phyloP scores from a whole-genome alignment of 2,329 filamentous ascomycete species.

The Chrysosporium queenslandicum region DNA sequence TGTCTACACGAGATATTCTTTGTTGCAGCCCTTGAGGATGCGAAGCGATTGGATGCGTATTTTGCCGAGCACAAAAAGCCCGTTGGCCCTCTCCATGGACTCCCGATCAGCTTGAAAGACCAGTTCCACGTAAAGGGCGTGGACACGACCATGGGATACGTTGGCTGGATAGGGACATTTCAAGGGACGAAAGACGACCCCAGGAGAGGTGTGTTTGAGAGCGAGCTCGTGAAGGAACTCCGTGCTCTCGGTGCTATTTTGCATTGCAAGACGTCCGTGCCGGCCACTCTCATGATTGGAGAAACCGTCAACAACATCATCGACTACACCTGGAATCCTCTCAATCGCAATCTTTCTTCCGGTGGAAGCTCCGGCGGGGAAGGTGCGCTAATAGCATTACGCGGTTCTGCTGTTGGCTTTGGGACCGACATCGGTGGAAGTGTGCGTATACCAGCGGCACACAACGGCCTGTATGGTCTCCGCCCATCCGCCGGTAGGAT shows the following conservation, averaged over 20 bases:
- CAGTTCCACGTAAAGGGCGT: constrained; percentile 17
- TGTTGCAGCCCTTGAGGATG: constrained; percentile 21
- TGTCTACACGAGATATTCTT: constrained; percentile 21
- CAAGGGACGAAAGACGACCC: constrained; percentile 45
- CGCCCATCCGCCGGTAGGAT: constrained; percentile 46
- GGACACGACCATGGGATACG: constrained; percentile 17
- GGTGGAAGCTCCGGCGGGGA: constrained; percentile 53
- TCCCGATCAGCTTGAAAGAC: constrained; percentile 26
- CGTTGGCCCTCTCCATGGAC: constrained; percentile 26
- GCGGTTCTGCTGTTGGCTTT: constrained; percentile 47
- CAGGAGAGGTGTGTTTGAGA: constrained; percentile 44
- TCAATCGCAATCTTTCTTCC: constrained; percentile 44
- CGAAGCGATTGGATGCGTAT: constrained; percentile 27
- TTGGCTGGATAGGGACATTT: constrained; percentile 44
- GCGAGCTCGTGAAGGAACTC: constrained; percentile 49
- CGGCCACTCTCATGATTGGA: constrained; percentile 48
- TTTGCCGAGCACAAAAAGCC: constrained; percentile 30
- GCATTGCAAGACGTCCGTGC: constrained; percentile 48
- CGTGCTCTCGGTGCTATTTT: constrained; percentile 45
- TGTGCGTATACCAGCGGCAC: constrained; percentile 50
- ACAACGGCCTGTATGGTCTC: constrained; percentile 49
- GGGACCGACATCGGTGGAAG: constrained; percentile 48
- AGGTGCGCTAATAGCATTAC: constrained; percentile 46
- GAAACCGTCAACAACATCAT: constrained; percentile 55
- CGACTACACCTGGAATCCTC: constrained; percentile 48